Conservation (phyloP, 306 rosid species). For the Dalbergia cultrata region DNA sequence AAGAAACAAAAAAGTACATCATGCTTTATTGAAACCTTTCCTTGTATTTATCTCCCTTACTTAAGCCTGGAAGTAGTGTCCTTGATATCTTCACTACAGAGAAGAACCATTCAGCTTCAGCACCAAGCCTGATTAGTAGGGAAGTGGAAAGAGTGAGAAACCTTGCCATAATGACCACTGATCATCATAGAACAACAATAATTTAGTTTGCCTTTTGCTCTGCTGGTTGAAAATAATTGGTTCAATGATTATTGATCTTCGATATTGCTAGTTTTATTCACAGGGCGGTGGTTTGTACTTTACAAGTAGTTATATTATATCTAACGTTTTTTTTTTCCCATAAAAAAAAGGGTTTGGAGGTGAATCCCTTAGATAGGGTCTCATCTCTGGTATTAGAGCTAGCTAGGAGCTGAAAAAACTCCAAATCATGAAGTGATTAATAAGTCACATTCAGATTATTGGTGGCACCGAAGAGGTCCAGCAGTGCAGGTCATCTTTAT, state of each 20-base stretch:
- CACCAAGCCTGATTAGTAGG: background rate
- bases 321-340: too few relatives aligned
- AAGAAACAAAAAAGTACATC: background rate
- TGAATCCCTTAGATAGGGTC: slow-evolving; percentile 14
- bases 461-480: background rate
- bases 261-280: slow-evolving; percentile 37
- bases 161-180: slow-evolving; percentile 6
- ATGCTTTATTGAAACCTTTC: slow-evolving; percentile 16
- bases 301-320: background rate
- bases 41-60: background rate
- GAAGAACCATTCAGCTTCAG: background rate
- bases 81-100: background rate
- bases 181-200: slow-evolving; percentile 26
- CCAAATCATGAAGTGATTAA: background rate
- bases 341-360: background rate
- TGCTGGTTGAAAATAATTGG: slow-evolving; percentile 52
- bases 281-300: slow-evolving; percentile 48
- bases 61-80: background rate
- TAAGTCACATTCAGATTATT: background rate
- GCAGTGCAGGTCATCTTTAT: background rate
- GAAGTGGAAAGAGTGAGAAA: background rate
- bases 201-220: slow-evolving; percentile 22
- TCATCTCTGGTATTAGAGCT: too few relatives aligned
- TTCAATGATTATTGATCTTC: slow-evolving; percentile 51
- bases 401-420: slow-evolving; percentile 9